Evolutionary conservation across 2,329 filamentous ascomycete genomes (phyloP), one percentile per base, ranked within the genome.

Genomic region (Coniella vitis): DNA sequence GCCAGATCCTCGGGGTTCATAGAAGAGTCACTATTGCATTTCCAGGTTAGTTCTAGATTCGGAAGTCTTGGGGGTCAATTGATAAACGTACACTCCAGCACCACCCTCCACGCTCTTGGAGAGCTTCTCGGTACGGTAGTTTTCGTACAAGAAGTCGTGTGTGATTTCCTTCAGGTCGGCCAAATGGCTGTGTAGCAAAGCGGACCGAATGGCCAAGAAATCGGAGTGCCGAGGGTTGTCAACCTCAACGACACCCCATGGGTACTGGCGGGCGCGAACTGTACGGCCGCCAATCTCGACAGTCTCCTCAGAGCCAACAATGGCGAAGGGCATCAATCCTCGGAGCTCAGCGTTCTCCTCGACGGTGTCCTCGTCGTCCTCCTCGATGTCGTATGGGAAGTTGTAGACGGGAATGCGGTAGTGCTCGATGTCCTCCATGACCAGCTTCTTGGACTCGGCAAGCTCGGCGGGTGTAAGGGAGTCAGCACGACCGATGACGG

Each of bases 401-500:
- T 98, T 98, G 81, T 98, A 98, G 57, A 98, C 91, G 40, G 93
- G 93, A 61, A 98, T 98, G 66, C 93, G 87, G 77, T 98, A 98
- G 73, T 98, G 93, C 74, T 98, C 93, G 61, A 98, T 98, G 67
- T 98, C 93, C 76, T 98, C 93, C 93, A 98, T 98, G 65, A 98
- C 90, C 54, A 98, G 81, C 79, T 97, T 98, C 83, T 98, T 98
- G 59, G 91, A 97, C 73, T 98, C 93, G 58, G 93, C 93, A 56
- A 98, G 79, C 75, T 98, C 93, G 58, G 88, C 86, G 35, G 93
- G 93, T 49, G 93, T 98, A 55, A 98, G 84, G 19, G 93, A 95
- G 69, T 98, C 93, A 66, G 93, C 93, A 70, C 96, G 95, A 65
- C 93, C 93, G 67, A 98, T 96, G 61, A 98, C 93, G 56, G 93